These are phyloP conservation scores for Penicillium sp. DNA, from an alignment of 2,329 filamentous ascomycete species.

Conservation along the genomic window DNA sequence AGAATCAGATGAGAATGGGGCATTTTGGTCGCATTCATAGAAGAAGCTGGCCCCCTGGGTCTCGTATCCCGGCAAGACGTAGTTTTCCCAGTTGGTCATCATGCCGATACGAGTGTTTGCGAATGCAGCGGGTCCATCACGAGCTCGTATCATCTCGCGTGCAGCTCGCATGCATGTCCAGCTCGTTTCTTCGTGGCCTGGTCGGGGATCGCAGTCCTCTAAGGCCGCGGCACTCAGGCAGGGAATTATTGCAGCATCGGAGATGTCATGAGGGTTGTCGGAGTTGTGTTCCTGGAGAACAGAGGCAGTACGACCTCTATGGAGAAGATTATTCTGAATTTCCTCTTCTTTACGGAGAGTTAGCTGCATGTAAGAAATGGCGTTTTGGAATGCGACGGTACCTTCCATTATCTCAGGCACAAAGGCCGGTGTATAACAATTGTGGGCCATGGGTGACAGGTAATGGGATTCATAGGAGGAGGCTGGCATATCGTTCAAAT, in stretches of 20 bases:
- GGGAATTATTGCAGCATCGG: constrained; percentile 40
- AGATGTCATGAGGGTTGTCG: constrained; percentile 32
- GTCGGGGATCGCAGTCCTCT: constrained; percentile 41
- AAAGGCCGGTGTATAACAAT: constrained; percentile 41
- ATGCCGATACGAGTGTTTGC: constrained; percentile 38
- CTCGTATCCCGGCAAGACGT: constrained; percentile 41
- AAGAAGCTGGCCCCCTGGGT: constrained; percentile 34
- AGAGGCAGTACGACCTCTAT: constrained; percentile 32
- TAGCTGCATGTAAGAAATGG: constrained; percentile 40
- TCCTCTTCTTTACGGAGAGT: constrained; percentile 35
- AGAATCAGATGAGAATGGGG: constrained; percentile 5
- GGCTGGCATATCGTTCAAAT: constrained; percentile 40
- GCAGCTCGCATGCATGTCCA: constrained; percentile 43
- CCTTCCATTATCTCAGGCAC: constrained; percentile 43
- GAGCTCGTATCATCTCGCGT: constrained; percentile 37
- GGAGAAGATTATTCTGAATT: constrained; percentile 29
- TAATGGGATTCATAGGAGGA: constrained; percentile 40
- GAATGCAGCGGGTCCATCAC: constrained; percentile 38
- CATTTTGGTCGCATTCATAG: constrained; percentile 27
- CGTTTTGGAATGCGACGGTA: constrained; percentile 38
- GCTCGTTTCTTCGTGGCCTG: constrained; percentile 36
- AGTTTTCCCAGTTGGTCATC: constrained; percentile 45
- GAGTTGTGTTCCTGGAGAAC: constrained; percentile 35
- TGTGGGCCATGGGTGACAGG: constrained; percentile 34
- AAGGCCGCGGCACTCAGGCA: constrained; percentile 40